Percentiles rank a stretch among this genome's conserved stretches.
phyloP scores from a whole-genome alignment of 257 asterid genomes.

The Ehretia macrophylla region DNA sequence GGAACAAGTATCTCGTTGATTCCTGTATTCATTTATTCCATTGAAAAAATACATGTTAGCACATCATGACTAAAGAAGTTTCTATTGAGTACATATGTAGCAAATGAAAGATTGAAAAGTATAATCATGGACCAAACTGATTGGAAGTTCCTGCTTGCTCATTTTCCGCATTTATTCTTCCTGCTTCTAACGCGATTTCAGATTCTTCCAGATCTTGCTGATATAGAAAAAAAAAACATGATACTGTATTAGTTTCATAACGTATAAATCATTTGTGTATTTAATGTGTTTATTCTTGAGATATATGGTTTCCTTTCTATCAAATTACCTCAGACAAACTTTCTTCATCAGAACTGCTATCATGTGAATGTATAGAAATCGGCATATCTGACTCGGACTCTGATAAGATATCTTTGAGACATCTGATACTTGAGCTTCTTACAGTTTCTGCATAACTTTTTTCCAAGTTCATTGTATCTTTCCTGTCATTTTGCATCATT shows the following conservation, averaged over 20 bases:
- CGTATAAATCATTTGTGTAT: neutral
- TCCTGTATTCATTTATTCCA: slow-evolving; percentile 28
- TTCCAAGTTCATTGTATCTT: slow-evolving; percentile 20
- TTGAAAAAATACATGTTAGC: slow-evolving; percentile 5
- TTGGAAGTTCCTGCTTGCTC: slow-evolving; percentile 25
- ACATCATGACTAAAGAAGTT: neutral
- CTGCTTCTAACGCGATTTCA: slow-evolving; percentile 18
- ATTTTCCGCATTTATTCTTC: slow-evolving; percentile 20
- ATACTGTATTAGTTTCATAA: slow-evolving; percentile 7
- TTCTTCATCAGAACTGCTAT: slow-evolving; percentile 37
- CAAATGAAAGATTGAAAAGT: slow-evolving; percentile 9
- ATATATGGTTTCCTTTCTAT: neutral
- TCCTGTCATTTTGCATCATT: slow-evolving; percentile 13
- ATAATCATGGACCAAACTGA: slow-evolving; percentile 26
- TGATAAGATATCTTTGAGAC: slow-evolving; percentile 68
- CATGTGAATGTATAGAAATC: slow-evolving; percentile 27
- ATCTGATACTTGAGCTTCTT: slow-evolving; percentile 40
- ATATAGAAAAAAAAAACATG: slow-evolving; percentile 14
- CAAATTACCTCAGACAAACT: slow-evolving; percentile 40
- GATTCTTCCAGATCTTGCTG: slow-evolving; percentile 38
- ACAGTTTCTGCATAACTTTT: slow-evolving; percentile 18
- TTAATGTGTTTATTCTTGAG: neutral
- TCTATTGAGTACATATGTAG: neutral
- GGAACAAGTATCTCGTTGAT: slow-evolving; percentile 16
- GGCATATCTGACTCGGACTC: slow-evolving; percentile 70